These are phyloP conservation scores for Camillea tinctor DNA, from an alignment of 2,329 filamentous ascomycete species.

Conservation along the genomic window DNA sequence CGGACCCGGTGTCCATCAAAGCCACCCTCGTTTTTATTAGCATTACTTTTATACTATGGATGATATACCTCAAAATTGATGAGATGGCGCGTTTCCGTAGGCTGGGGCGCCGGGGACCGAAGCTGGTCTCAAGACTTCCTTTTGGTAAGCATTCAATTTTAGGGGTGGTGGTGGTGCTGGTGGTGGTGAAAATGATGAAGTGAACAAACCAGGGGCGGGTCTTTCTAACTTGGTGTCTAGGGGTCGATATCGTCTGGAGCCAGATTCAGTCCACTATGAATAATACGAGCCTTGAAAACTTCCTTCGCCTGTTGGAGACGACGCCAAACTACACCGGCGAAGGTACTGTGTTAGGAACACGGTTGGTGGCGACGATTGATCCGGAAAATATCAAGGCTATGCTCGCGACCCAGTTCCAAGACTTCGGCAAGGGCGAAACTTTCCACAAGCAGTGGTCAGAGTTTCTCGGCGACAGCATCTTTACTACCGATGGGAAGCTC, in stretches of 20 bases:
- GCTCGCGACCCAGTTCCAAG: slow-evolving; percentile 79
- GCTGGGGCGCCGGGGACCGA: slow-evolving; percentile 41
- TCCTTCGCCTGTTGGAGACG: slow-evolving; percentile 50
- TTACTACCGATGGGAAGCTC: slow-evolving; percentile 72
- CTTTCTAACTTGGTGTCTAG: slow-evolving; percentile 37
- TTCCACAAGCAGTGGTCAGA: slow-evolving; percentile 76
- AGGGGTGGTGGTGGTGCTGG: slow-evolving; percentile 4
- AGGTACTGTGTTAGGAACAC: slow-evolving; percentile 49
- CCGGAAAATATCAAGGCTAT: slow-evolving; percentile 88
- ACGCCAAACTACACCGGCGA: slow-evolving; percentile 59
- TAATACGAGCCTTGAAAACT: slow-evolving; percentile 61
- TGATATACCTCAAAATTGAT: slow-evolving; percentile 37
- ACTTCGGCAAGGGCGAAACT: slow-evolving; percentile 76
- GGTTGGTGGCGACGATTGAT: slow-evolving; percentile 75
- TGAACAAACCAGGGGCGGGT: background rate
- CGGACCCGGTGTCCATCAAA: slow-evolving; percentile 45
- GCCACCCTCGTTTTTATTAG: slow-evolving; percentile 37
- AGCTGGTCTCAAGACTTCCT: slow-evolving; percentile 40
- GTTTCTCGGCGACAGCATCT: slow-evolving; percentile 75
- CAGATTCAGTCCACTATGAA: slow-evolving; percentile 51
- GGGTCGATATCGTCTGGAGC: slow-evolving; percentile 62
- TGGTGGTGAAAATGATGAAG: slow-evolving; percentile 3
- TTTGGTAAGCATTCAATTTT: slow-evolving; percentile 39
- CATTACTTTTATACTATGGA: slow-evolving; percentile 38
- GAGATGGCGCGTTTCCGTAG: slow-evolving; percentile 44